A percentile compares a stretch with the other conserved stretches of the same genome.
Conservation (phyloP, 306 rosid species). For the Inga laurina region DNA sequence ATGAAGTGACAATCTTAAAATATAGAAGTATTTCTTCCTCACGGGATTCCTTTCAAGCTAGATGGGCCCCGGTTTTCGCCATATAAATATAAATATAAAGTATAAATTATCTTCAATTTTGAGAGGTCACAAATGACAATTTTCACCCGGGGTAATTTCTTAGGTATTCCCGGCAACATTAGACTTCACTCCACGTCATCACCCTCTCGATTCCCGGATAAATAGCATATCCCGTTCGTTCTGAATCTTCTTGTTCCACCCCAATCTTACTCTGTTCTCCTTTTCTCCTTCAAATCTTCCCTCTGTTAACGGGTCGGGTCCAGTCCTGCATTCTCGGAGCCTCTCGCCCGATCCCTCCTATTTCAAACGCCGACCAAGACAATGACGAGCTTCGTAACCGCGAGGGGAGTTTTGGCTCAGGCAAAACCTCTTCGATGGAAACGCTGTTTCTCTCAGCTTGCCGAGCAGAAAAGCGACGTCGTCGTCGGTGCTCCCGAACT, state of each 20-base stretch:
- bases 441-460: constrained; percentile 46
- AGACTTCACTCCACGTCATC: constrained; percentile 24
- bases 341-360: neutral
- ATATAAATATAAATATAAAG: too few species aligned
- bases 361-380: neutral
- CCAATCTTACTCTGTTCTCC: neutral
- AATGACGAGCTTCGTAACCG: constrained; percentile 42
- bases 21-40: too few species aligned
- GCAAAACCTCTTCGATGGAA: constrained; percentile 20
- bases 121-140: neutral
- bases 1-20: too few species aligned
- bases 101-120: too few species aligned
- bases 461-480: constrained; percentile 30
- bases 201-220: constrained; percentile 3
- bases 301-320: neutral
- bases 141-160: neutral
- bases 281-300: neutral
- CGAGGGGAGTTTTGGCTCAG: constrained; percentile 23
- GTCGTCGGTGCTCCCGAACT: constrained; percentile 29
- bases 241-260: neutral
- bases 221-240: neutral
- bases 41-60: too few species aligned
- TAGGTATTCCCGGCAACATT: neutral
- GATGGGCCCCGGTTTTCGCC: too few species aligned
- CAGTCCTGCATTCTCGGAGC: neutral